Base-by-base conservation (phyloP, 2,329 filamentous ascomycete genomes). In the Colletotrichum cereale region DNA sequence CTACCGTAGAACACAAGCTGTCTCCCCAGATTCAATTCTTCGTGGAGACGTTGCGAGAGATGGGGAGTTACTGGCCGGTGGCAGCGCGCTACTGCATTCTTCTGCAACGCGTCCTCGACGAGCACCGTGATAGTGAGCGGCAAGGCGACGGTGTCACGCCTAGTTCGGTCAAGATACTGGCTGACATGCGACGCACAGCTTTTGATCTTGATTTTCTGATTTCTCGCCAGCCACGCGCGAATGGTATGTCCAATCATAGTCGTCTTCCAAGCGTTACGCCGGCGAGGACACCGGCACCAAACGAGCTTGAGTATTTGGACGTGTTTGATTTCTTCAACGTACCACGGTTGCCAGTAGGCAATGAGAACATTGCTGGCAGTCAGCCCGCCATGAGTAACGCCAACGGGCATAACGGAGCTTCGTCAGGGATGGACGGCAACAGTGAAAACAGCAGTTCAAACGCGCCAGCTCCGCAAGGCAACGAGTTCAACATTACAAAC, bases 271-370 rank as follows among this genome's bases (percentile, higher is more conserved):
- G 85, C 75, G 82, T 85, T 29, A 91, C 90, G 0, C 89, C 90
- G 1, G 87, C 88, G 1, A 88, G 90, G 73, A 92, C 91, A 38
- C 93, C 93, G 0, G 92, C 90, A 12, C 89, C 92, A 1, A 94
- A 96, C 75, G 94, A 97, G 77, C 85, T 97, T 4, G 95, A 97
- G 79, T 97, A 97, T 78, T 85, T 97, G 3, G 95, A 97, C 76
- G 93, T 97, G 0, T 97, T 98, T 79, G 94, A 96, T 76, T 97
- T 97, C 79, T 98, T 97, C 86, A 97, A 97, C 78, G 90, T 97
- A 67, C 95, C 95, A 1, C 86, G 94, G 24, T 83, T 97, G 31
- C 87, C 89, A 0, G 81, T 87, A 29, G 83, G 83, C 38, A 81
- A 82, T 14, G 83, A 84, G 63, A 78, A 77, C 42, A 60, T 63